A percentile compares a stretch with the other conserved stretches of the same genome.
Conservation (phyloP, 2,329 filamentous ascomycete species). For the Albifimbria verrucaria region DNA sequence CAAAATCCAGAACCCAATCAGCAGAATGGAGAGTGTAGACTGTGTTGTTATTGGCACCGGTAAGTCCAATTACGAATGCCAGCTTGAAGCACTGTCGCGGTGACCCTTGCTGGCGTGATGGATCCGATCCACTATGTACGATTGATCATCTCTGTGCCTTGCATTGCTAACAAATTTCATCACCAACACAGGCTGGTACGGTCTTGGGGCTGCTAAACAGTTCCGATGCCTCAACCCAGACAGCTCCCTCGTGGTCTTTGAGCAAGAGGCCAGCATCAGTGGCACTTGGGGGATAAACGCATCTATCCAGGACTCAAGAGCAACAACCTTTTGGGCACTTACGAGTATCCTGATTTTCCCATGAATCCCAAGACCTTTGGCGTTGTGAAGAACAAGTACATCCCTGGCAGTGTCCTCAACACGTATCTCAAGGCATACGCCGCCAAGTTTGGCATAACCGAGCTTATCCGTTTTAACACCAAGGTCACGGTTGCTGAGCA, state of each 20-base stretch:
- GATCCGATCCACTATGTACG: too few relatives aligned
- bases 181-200: slow-evolving; percentile 4
- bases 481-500: neutral
- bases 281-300: slow-evolving; percentile 10
- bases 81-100: too few relatives aligned
- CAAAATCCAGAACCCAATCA: neutral
- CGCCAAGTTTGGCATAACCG: slow-evolving; percentile 5
- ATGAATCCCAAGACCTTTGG: slow-evolving; percentile 6
- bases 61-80: neutral
- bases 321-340: slow-evolving; percentile 12
- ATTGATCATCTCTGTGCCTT: too few relatives aligned
- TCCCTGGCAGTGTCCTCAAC: slow-evolving; percentile 8
- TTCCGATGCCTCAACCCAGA: slow-evolving; percentile 3
- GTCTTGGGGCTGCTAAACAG: slow-evolving; percentile 9
- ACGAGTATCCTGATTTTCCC: slow-evolving; percentile 12
- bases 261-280: slow-evolving; percentile 5
- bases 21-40: slow-evolving; percentile 8
- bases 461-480: slow-evolving; percentile 4
- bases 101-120: too few relatives aligned
- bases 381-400: slow-evolving; percentile 7
- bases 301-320: slow-evolving; percentile 12
- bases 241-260: slow-evolving; percentile 7
- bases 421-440: slow-evolving; percentile 10
- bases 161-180: neutral
- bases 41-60: slow-evolving; percentile 12